Evolutionary conservation across 164 flowering plant species (phyloP).

Genomic region (Vitis amurensis): DNA sequence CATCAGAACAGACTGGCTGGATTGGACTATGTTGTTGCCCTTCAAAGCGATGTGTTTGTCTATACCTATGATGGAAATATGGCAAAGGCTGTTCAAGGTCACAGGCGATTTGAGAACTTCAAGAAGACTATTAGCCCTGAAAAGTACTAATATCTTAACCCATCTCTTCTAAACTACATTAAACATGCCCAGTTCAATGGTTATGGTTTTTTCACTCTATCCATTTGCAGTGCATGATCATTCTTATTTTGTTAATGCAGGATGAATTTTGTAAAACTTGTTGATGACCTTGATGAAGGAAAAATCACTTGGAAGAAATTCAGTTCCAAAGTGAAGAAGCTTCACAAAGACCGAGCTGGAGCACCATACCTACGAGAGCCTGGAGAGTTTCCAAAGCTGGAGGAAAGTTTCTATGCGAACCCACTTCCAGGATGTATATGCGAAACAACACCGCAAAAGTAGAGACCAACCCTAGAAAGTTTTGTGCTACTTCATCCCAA

Average conservation of each 20-base stretch:
- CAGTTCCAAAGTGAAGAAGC: constrained; percentile 78
- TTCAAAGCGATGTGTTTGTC: constrained; percentile 84
- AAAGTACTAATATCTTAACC: constrained; percentile 39
- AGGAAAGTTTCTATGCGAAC: constrained; percentile 95
- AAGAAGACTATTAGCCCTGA: constrained; percentile 91
- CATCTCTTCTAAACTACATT: background rate
- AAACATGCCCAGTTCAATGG: background rate
- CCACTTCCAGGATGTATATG: constrained; percentile 97
- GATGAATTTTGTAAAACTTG: constrained; percentile 84
- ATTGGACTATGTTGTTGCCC: constrained; percentile 88
- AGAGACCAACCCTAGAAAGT: constrained; percentile 1
- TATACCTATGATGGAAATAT: constrained; percentile 98
- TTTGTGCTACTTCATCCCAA: background rate
- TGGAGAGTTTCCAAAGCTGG: constrained; percentile 93
- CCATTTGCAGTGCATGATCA: background rate
- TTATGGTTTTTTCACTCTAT: background rate
- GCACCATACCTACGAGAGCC: constrained; percentile 81
- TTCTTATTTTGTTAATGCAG: constrained; percentile 37
- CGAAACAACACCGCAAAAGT: constrained; percentile 35
- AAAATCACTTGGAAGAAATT: constrained; percentile 80
- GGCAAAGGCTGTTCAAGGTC: constrained; percentile 99
- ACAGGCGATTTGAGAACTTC: constrained; percentile 90
- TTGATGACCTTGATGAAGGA: constrained; percentile 83
- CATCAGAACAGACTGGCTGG: constrained; percentile 99
- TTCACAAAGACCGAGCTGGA: constrained; percentile 69